phyloP scores from a whole-genome alignment of 192 early-diverging fungal genomes.

The Podila epigama region DNA sequence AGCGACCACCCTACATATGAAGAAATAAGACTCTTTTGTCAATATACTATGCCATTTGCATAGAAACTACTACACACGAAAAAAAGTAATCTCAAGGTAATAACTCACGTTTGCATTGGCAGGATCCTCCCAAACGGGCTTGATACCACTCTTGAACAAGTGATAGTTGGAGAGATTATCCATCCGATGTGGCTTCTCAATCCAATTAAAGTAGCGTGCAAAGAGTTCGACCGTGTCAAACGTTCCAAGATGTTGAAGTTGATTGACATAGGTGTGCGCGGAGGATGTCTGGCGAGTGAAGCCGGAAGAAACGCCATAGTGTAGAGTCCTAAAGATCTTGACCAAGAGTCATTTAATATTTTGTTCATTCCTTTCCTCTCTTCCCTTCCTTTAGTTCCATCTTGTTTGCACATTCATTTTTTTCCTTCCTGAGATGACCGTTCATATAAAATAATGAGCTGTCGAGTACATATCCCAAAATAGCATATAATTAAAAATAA shows the following conservation, averaged over 20 bases:
- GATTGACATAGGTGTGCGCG: constrained; percentile 23
- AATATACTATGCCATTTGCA: neutral
- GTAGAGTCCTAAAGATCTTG: constrained; percentile 20
- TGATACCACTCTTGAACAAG: constrained; percentile 54
- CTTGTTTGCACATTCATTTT: no score
- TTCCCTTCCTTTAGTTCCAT: no score
- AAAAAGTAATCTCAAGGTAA: neutral
- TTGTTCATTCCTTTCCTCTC: no score
- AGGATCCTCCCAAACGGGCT: constrained; percentile 57
- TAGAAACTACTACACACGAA: neutral
- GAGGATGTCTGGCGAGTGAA: constrained; percentile 26
- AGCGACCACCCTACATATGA: constrained; percentile 48
- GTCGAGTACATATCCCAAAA: no score
- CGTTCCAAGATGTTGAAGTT: constrained; percentile 15
- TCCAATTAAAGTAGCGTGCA: constrained; percentile 56
- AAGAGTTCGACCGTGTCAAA: constrained; percentile 47
- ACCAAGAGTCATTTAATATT: neutral
- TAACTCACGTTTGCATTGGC: constrained; percentile 50
- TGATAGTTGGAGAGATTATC: constrained; percentile 52
- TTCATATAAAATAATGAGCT: neutral
- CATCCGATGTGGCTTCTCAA: constrained; percentile 50
- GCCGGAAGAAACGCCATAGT: constrained; percentile 25
- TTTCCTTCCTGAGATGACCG: neutral
- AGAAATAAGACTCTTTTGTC: neutral
- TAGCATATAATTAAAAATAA: neutral